phyloP scores from a whole-genome alignment of 345 rosid genomes.

The Boechera stricta region DNA sequence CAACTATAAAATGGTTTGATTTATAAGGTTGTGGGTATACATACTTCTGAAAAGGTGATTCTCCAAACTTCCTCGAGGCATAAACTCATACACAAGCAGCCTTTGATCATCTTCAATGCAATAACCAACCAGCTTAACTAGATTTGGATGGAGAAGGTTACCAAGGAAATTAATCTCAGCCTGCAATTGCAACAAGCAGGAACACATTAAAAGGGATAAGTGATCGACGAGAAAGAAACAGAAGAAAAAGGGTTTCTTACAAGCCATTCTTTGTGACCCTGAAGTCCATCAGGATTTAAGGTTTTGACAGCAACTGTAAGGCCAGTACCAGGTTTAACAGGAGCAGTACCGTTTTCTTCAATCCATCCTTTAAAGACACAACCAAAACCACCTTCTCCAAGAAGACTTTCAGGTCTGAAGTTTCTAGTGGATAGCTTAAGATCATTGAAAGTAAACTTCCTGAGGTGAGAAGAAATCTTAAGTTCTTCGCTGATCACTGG shows the following conservation, averaged over 20 bases:
- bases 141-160: conserved; percentile 63
- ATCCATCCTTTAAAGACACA: conserved; percentile 98
- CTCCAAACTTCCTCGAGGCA: conserved; percentile 76
- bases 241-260: conserved; percentile 48
- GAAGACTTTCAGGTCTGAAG: conserved; percentile 95
- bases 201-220: conserved; percentile 1
- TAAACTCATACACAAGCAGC: conserved; percentile 67
- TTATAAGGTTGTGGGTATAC: conserved; percentile 23
- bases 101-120: conserved; percentile 72
- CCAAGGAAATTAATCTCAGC: conserved; percentile 80
- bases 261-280: conserved; percentile 99
- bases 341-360: conserved; percentile 98
- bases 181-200: conserved; percentile 51
- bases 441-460: conserved; percentile 89
- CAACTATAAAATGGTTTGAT: background rate
- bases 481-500: conserved; percentile 89
- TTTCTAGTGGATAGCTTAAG: conserved; percentile 92
- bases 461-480: conserved; percentile 72
- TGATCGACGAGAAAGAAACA: background rate
- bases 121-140: conserved; percentile 63
- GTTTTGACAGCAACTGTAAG: conserved; percentile 97
- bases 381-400: conserved; percentile 99
- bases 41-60: conserved; percentile 71
- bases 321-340: conserved; percentile 97
- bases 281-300: conserved; percentile 97